Percentiles rank a stretch among this genome's conserved stretches.
These are phyloP conservation scores for Trichosporon sp. DNA, from an alignment of 1,284 basidiomycete species.

Conservation along the genomic window DNA sequence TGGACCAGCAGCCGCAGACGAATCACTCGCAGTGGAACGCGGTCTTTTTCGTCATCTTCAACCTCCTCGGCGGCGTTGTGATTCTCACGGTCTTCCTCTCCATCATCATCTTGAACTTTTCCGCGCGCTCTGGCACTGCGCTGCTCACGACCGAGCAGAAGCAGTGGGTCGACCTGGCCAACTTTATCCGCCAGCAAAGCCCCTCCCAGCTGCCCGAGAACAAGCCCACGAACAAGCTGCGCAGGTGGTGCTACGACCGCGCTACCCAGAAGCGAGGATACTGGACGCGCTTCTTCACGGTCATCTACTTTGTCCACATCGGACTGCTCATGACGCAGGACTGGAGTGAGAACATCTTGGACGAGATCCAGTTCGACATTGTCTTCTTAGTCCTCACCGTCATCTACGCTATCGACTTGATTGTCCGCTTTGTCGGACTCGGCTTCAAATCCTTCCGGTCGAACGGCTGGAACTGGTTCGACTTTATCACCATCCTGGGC, in stretches of 20 bases:
- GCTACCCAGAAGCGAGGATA: conserved; percentile 88
- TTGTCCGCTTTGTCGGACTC: conserved; percentile 72
- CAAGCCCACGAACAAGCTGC: conserved; percentile 46
- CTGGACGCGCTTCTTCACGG: conserved; percentile 82
- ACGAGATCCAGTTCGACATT: conserved; percentile 64
- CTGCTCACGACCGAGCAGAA: conserved; percentile 81
- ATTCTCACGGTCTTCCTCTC: conserved; percentile 81
- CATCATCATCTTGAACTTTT: conserved; percentile 95
- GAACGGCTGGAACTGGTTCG: conserved; percentile 92
- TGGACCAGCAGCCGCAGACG: conserved; percentile 61
- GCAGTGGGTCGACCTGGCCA: conserved; percentile 91
- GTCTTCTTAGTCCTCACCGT: conserved; percentile 71
- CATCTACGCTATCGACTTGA: conserved; percentile 72
- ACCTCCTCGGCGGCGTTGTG: conserved; percentile 83
- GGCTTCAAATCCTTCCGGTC: conserved; percentile 76
- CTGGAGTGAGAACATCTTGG: conserved; percentile 56
- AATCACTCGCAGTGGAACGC: conserved; percentile 75
- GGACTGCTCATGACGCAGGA: conserved; percentile 82
- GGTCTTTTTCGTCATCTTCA: conserved; percentile 90
- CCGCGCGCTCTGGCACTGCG: conserved; percentile 73
- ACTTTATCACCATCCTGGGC: conserved; percentile 73
- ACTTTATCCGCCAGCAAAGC: conserved; percentile 77
- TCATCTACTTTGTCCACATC: conserved; percentile 79
- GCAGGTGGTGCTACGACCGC: conserved; percentile 86
- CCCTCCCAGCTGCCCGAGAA: conserved; percentile 59